Base-by-base conservation (phyloP, 345 rosid species). In the Dovyalis caffra region DNA sequence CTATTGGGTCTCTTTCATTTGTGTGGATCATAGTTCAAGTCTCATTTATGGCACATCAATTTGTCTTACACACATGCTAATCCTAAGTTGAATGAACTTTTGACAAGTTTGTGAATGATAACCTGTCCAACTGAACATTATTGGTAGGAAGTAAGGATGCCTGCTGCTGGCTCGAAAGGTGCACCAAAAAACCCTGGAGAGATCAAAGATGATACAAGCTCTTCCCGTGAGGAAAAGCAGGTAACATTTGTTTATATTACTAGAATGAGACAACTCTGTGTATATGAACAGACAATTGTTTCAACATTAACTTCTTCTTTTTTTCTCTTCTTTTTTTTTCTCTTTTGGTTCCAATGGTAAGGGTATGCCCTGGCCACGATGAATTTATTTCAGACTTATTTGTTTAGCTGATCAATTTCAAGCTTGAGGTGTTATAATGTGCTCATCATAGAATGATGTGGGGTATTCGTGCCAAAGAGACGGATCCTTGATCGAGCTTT, bases 121-220 rank as follows among this genome's bases (percentile, higher is more conserved):
- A 37, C 40, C 66, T 70, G 34, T 74, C 81, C 82, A 76, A 88
- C 69, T 61, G 62, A 29, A 9, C 57, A 31, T 68, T 74, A 61
- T 80, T 84, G 76, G 49, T 86, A 93, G 98, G 99, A 95, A 89
- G 98, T 91, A 80, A 85, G 99, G 86, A 90, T 95, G 95, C 99
- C 98, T 35, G 97, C 99, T 71, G 97, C 99, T 73, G 97, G 98
- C 72, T 80, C 92, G 53, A 95, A 91, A 83, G 98, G 92, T 31
- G 85, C 81, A 18, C 83, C 88, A 37, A 95, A 93, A 83, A 91
- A 80, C 31, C 89, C 87, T 18, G 87, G 83, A 75, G 93, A 90
- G 81, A 76, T 95, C 78, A 95, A 92, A 75, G 97, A 91, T 77
- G 98, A 95, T 72, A 93, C 97, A 6, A 90, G 82, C 81, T 74